Evolutionary conservation across 768 basidiomycete species (phyloP).

Genomic region (Tephrocybe sp.): DNA sequence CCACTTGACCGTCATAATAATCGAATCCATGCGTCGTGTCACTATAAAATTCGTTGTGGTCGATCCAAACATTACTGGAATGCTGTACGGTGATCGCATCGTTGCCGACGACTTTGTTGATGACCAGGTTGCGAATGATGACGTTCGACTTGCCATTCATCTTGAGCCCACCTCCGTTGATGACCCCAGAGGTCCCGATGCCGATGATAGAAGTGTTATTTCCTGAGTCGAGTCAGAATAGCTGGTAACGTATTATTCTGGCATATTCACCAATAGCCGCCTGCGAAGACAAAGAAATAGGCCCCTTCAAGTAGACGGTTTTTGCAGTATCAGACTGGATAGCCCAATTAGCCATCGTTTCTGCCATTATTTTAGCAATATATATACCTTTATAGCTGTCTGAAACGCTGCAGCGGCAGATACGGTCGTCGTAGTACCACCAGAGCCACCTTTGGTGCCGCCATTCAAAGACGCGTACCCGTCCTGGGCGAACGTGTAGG

Average conservation of each 20-base stretch:
- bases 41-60: slow-evolving; percentile 23
- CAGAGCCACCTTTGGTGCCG: slow-evolving; percentile 21
- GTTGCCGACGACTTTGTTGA: slow-evolving; percentile 24
- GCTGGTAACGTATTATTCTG: background rate
- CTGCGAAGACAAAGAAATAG: slow-evolving; percentile 18
- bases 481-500: slow-evolving; percentile 12
- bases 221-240: slow-evolving; percentile 5
- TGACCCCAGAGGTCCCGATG: slow-evolving; percentile 18
- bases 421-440: slow-evolving; percentile 22
- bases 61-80: slow-evolving; percentile 21
- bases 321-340: slow-evolving; percentile 19
- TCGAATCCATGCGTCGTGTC: slow-evolving; percentile 21
- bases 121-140: slow-evolving; percentile 21
- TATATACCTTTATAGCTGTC: slow-evolving; percentile 19
- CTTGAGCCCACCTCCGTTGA: slow-evolving; percentile 22
- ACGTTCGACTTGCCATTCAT: slow-evolving; percentile 20
- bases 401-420: slow-evolving; percentile 21
- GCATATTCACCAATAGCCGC: slow-evolving; percentile 16
- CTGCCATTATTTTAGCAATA: too few relatives aligned
- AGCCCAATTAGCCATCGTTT: too few relatives aligned
- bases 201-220: slow-evolving; percentile 23
- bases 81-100: slow-evolving; percentile 20
- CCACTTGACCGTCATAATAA: slow-evolving; percentile 21
- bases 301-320: slow-evolving; percentile 19
- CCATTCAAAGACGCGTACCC: slow-evolving; percentile 22